Conservation (phyloP, 164 flowering plant species). For the Paratinospora sagittata region DNA sequence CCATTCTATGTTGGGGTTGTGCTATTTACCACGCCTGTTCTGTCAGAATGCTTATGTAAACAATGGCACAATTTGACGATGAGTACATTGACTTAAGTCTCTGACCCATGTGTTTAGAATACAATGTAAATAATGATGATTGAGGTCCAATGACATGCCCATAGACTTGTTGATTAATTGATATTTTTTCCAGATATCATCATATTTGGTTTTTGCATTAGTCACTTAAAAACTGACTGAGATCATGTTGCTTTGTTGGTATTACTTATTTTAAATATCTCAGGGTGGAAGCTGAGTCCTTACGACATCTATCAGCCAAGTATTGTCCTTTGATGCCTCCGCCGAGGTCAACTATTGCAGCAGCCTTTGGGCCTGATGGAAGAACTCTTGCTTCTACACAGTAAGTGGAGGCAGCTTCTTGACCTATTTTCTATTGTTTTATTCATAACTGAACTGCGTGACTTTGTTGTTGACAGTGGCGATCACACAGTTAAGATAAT, state of each 20-base stretch:
- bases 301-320: constrained; percentile 68
- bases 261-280: background rate
- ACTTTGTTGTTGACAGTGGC: constrained; percentile 50
- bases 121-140: too few relatives aligned
- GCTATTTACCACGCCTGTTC: too few relatives aligned
- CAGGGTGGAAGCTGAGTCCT: constrained; percentile 90
- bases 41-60: too few relatives aligned
- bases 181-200: background rate
- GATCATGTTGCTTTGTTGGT: background rate
- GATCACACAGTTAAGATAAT: constrained; percentile 96
- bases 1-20: too few relatives aligned
- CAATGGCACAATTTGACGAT: too few relatives aligned
- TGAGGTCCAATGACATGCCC: background rate
- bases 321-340: constrained; percentile 84
- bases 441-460: background rate
- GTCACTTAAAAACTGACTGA: background rate
- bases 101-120: too few relatives aligned
- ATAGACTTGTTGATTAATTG: background rate
- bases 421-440: background rate
- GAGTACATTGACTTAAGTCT: too few relatives aligned
- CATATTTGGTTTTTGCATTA: background rate
- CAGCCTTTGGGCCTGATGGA: constrained; percentile 96
- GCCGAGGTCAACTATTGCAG: constrained; percentile 97
- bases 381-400: constrained; percentile 92
- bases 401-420: constrained; percentile 34